Evolutionary conservation across 73 alveolate genomes (phyloP), one percentile per base, ranked within the genome.

Genomic region (Paramecium primaurelia): DNA sequence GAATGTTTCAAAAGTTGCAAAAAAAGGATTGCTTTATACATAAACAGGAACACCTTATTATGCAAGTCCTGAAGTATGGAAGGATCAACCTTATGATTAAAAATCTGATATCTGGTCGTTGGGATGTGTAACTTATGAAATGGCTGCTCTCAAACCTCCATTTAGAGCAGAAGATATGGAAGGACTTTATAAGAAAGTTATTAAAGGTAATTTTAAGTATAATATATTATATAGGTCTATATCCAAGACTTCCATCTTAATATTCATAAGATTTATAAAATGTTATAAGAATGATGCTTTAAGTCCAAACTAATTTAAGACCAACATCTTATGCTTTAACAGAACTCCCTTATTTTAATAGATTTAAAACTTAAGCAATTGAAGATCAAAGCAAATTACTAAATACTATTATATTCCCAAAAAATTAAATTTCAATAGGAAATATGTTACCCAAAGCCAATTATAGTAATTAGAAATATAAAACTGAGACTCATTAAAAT

Each of bases 1-100:
- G 90, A 97, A 97, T 92, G 99, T 96, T 59, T 92, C 97, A 34
- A 95, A 96, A 86, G 97, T 97, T 5, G 94, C 97, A 0, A 92
- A 95, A n/a, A 92, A 92, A 22, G 98, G 99, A 3, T 75, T 97
- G 40, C 94, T 97, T 59, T 86, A 96, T 71, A 98, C 99, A 10
- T 93, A 94, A 58, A 98, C 98, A 16, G 99, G 99, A 20, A 98
- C 99, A 4, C 99, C 99, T 2, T 98, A 98, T 85, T 98, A 98
- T 93, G 97, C 98, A 96, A 92, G 96, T 59, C 97, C 97, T 14
- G 97, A 94, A 36, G 97, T 94, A 20, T 94, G 97, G 97, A 92
- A 88, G 86, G 97, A 94, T 37, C 84, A 77, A 60, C 97, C 97
- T 2, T 94, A 94, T 77, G 92, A 84, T 58, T 32, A 68, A 11